Evolutionary conservation across 805 yeast species (phyloP).

Genomic region (Candida manassasensis): DNA sequence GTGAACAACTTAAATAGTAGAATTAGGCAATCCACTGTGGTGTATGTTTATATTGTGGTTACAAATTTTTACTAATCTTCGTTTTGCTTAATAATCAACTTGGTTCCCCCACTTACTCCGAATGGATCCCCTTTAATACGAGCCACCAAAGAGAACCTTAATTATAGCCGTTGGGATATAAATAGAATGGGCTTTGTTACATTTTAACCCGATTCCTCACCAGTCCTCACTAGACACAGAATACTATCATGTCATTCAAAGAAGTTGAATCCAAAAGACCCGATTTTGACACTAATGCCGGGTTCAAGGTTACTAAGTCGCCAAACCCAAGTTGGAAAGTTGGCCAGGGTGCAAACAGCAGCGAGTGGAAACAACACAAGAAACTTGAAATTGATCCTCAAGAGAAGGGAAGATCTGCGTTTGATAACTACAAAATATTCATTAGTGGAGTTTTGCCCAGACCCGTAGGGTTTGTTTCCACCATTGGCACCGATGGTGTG

Average conservation of each 20-base stretch:
- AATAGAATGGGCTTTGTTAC: too few relatives aligned
- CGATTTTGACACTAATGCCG: constrained; percentile 7
- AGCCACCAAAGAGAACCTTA: too few relatives aligned
- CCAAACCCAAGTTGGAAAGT: constrained; percentile 36
- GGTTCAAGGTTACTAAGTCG: constrained; percentile 16
- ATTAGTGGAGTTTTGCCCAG: constrained; percentile 54
- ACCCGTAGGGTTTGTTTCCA: constrained; percentile 56
- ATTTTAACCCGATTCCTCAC: too few relatives aligned
- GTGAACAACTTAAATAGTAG: too few relatives aligned
- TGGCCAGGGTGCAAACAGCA: constrained; percentile 44
- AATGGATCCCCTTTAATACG: too few relatives aligned
- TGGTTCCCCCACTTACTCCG: too few relatives aligned
- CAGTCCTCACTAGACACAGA: too few relatives aligned
- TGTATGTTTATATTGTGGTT: too few relatives aligned
- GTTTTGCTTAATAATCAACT: too few relatives aligned
- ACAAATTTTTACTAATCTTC: too few relatives aligned
- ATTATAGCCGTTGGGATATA: too few relatives aligned
- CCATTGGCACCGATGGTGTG: constrained; percentile 39
- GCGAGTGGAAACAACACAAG: constrained; percentile 40
- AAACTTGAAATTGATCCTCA: constrained; percentile 49
- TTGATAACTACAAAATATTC: constrained; percentile 46
- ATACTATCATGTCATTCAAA: constrained; percentile 8
- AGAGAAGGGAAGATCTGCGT: constrained; percentile 33
- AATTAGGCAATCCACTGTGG: too few relatives aligned
- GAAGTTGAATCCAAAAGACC: constrained; percentile 11